Percentiles rank a stretch among this genome's conserved stretches.
These are phyloP conservation scores for Phanerodontia chrysosporium DNA, from an alignment of 768 basidiomycete species.

Conservation along the genomic window DNA sequence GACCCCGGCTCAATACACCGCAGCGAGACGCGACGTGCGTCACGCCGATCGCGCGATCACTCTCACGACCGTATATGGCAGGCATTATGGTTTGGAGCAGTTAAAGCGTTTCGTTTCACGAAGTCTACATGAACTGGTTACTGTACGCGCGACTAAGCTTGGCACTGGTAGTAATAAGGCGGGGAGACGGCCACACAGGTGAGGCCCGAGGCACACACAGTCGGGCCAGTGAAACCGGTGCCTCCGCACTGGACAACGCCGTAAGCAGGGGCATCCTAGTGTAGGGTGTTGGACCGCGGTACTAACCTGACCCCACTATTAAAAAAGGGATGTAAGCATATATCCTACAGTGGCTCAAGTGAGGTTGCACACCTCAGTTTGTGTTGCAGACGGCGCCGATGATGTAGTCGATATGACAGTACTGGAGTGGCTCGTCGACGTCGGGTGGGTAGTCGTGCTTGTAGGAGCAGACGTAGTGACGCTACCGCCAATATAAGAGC, in stretches of 20 bases:
- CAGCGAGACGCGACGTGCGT: background rate
- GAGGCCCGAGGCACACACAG: conserved; percentile 17
- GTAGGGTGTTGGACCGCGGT: background rate
- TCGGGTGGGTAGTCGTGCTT: background rate
- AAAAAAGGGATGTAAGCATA: background rate
- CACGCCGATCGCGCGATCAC: background rate
- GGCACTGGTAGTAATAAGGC: conserved; percentile 26
- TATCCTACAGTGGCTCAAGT: background rate
- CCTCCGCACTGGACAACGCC: conserved; percentile 16
- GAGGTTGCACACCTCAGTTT: conserved; percentile 16
- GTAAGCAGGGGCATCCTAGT: background rate
- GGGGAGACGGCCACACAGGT: conserved; percentile 21
- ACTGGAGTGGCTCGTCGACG: background rate
- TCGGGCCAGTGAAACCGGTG: conserved; percentile 18
- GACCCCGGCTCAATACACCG: background rate
- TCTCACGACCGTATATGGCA: background rate
- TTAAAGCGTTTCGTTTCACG: background rate
- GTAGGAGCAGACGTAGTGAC: background rate
- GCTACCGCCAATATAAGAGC: conserved; percentile 15
- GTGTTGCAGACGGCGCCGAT: conserved; percentile 4
- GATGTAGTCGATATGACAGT: conserved; percentile 2
- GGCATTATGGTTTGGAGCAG: background rate
- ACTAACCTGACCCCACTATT: conserved; percentile 21
- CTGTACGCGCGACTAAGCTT: background rate
- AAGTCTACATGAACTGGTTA: background rate